Evolutionary conservation across 352 stramenopile genomes (phyloP), one percentile per base, ranked within the genome.

Genomic region (Phytophthora chlamydospora): DNA sequence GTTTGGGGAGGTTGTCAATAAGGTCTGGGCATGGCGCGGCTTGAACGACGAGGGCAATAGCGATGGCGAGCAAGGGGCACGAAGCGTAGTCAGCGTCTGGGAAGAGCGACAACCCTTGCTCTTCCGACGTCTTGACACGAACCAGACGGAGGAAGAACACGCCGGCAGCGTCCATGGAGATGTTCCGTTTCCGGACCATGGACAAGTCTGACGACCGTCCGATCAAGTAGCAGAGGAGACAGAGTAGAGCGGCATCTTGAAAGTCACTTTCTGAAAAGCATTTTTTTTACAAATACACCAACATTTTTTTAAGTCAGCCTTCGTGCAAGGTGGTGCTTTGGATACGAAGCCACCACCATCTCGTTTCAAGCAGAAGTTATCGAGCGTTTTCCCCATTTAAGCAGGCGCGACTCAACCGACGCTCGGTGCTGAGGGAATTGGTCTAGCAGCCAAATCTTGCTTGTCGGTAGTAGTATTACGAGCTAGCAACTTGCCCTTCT

Each of bases 161-260:
- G 3, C 54, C 34, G 9, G 27, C 59, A 2, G 34, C 33, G 29
- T 58, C 49, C 31, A 71, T 41, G 1, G 56, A 66, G 0, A 78
- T 11, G 13, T 66, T 65, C 14, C 50, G 36, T 24, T 73, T 77
- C 8, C 19, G 46, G 0, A 77, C 7, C 0, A 73, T 24, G 1
- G 62, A 40, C 1, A 71, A n/a, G 17, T 78, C 58, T 0, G 58
- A 77, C 8, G 69, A 56, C 14, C 62, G 62, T 3, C 69, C 65
- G 19, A 82, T 75, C 14, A 73, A 32, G 38, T 73, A 76, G 59
- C 60, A 73, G 50, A 77, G 33, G 3, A 83, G 16, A 4, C 62
- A 64, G 2, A 79, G 24, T 2, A 79, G 43, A 0, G 59, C 62
- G 1, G 60, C 52, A 43, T 79, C 58, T 48, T 77, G 59, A 40